Evolutionary conservation across 305 asterid species (phyloP).

Genomic region (Rubia tinctorum): DNA sequence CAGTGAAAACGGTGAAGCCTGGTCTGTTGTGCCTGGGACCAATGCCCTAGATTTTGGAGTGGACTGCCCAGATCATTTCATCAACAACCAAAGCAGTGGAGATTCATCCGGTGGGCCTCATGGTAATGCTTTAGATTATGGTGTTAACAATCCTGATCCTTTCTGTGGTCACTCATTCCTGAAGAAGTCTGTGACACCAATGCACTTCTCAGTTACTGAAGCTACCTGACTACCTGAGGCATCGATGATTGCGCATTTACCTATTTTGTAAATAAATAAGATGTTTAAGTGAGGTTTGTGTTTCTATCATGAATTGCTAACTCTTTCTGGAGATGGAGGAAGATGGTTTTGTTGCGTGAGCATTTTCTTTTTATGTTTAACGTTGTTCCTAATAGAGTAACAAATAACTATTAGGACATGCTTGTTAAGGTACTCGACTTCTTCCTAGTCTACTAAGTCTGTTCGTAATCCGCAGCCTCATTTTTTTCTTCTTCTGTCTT

Average conservation of each 20-base stretch:
- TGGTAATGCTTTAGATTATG: background rate
- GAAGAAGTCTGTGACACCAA: slow-evolving; percentile 38
- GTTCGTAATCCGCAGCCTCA: too few species aligned
- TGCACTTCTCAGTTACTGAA: slow-evolving; percentile 59
- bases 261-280: slow-evolving; percentile 33
- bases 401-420: too few species aligned
- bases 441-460: too few species aligned
- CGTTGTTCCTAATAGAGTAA: too few species aligned
- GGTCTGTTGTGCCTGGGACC: slow-evolving; percentile 1
- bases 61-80: background rate
- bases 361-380: background rate
- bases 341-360: slow-evolving; percentile 1
- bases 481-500: too few species aligned
- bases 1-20: slow-evolving; percentile 13
- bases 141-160: background rate
- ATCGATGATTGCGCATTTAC: background rate
- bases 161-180: slow-evolving; percentile 63
- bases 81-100: slow-evolving; percentile 12
- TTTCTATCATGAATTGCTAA: slow-evolving; percentile 10
- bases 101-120: slow-evolving; percentile 4
- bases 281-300: background rate
- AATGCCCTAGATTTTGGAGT: background rate
- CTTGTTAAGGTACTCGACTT: too few species aligned
- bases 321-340: background rate
- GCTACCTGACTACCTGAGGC: slow-evolving; percentile 60